Conservation (phyloP, 306 rosid species). For the Casuarina cunninghamiana region DNA sequence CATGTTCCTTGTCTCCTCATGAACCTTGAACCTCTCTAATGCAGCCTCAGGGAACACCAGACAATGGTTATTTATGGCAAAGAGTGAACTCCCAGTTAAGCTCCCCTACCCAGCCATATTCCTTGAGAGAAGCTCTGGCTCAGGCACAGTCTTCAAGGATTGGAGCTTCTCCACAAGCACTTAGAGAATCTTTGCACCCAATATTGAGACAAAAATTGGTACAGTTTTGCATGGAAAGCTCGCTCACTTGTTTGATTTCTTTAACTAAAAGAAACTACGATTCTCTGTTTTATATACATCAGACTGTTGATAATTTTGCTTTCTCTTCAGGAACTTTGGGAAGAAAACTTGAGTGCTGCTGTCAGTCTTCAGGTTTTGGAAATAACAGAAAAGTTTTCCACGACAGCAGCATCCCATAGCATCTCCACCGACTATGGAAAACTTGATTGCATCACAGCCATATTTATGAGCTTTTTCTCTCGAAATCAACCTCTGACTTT, state of each 20-base stretch:
- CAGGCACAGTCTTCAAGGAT: conserved; percentile 99
- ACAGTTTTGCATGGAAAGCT: conserved; percentile 21
- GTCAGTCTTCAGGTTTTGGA: conserved; percentile 96
- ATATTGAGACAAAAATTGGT: conserved; percentile 96
- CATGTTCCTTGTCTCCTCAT: conserved; percentile 5
- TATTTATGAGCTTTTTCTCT: conserved; percentile 84
- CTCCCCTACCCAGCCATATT: conserved; percentile 98
- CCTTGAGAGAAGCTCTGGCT: conserved; percentile 97
- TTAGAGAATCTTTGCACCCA: conserved; percentile 95
- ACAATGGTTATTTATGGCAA: conserved; percentile 91
- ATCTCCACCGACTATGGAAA: conserved; percentile 92
- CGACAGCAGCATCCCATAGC: conserved; percentile 75
- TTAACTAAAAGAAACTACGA: background rate
- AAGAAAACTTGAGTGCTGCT: conserved; percentile 95
- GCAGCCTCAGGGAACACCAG: conserved; percentile 99
- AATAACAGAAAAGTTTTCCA: conserved; percentile 77
- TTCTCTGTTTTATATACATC: background rate
- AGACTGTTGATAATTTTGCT: conserved; percentile 22
- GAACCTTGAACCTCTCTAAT: conserved; percentile 31
- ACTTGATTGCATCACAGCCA: conserved; percentile 90
- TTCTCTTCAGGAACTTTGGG: conserved; percentile 91
- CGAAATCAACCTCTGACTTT: conserved; percentile 86
- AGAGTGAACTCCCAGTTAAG: conserved; percentile 94
- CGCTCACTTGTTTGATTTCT: background rate
- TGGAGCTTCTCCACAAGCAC: conserved; percentile 99